A percentile compares a stretch with the other conserved stretches of the same genome.
Evolutionary conservation across 495 filamentous ascomycete genomes (phyloP).

Genomic region (Penicillium riverlandense): DNA sequence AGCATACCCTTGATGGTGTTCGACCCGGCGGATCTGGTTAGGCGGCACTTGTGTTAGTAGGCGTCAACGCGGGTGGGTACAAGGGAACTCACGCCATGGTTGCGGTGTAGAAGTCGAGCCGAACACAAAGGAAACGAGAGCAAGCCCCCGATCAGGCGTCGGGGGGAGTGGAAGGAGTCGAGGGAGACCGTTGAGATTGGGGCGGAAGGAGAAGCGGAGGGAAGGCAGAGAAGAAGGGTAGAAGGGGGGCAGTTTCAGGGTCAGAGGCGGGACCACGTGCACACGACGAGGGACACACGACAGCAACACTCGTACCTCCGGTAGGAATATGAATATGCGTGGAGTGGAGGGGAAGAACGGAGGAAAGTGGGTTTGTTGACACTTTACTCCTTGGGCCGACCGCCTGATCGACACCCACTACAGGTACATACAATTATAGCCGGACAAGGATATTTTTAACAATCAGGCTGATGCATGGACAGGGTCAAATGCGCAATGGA

Average conservation of each 20-base stretch:
- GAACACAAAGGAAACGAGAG: background rate
- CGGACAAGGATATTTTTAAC: background rate
- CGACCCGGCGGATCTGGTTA: constrained; percentile 30
- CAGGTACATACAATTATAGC: constrained; percentile 3
- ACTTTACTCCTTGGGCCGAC: constrained; percentile 11
- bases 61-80: background rate
- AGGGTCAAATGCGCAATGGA: no score
- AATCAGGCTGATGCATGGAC: constrained; percentile 9
- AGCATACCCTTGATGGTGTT: constrained; percentile 69
- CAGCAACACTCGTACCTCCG: background rate
- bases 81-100: constrained; percentile 43
- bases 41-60: constrained; percentile 3
- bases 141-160: constrained; percentile 23
- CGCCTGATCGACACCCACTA: constrained; percentile 1
- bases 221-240: background rate
- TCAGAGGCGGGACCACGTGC: no score
- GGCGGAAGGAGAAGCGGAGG: constrained; percentile 18
- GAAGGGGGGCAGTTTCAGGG: no score
- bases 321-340: background rate
- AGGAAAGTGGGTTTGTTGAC: constrained; percentile 13
- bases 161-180: background rate
- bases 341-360: constrained; percentile 1
- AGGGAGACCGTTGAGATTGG: background rate
- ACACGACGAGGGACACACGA: no score
- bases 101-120: constrained; percentile 2